Conservation (phyloP, 2,329 filamentous ascomycete genomes). For the Beauveria sp. region DNA sequence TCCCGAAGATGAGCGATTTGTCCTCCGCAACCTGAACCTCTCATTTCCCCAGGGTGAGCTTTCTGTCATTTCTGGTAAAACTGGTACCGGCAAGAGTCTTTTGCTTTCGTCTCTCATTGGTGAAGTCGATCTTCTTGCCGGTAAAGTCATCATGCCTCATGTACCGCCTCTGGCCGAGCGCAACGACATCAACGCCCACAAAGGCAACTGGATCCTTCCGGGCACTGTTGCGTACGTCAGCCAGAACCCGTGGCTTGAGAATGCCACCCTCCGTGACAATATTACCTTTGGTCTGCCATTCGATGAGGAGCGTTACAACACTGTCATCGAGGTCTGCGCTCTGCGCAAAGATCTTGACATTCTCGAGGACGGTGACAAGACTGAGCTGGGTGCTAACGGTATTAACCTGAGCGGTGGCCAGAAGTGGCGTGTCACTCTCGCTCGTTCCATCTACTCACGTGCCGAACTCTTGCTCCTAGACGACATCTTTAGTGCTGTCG, state of each 20-base stretch:
- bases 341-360: constrained; percentile 69
- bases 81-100: constrained; percentile 70
- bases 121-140: constrained; percentile 62
- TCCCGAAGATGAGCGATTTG: constrained; percentile 52
- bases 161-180: constrained; percentile 45
- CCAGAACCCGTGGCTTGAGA: constrained; percentile 81
- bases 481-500: constrained; percentile 77
- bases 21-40: constrained; percentile 56
- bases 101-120: constrained; percentile 67
- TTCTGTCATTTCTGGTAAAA: constrained; percentile 69
- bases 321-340: constrained; percentile 65
- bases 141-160: constrained; percentile 49
- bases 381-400: constrained; percentile 77
- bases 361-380: constrained; percentile 67
- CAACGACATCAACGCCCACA: constrained; percentile 55
- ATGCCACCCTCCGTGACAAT: constrained; percentile 70
- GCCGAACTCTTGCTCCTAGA: constrained; percentile 71
- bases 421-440: constrained; percentile 74
- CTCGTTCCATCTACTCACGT: constrained; percentile 70
- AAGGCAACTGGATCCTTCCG: constrained; percentile 60
- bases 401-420: constrained; percentile 81
- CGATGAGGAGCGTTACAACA: constrained; percentile 60
- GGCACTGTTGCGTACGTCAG: constrained; percentile 66
- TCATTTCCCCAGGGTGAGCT: constrained; percentile 62
- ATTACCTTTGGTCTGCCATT: constrained; percentile 69